Base-by-base conservation (phyloP, 495 filamentous ascomycete genomes). In the Aspergillus wentii region DNA sequence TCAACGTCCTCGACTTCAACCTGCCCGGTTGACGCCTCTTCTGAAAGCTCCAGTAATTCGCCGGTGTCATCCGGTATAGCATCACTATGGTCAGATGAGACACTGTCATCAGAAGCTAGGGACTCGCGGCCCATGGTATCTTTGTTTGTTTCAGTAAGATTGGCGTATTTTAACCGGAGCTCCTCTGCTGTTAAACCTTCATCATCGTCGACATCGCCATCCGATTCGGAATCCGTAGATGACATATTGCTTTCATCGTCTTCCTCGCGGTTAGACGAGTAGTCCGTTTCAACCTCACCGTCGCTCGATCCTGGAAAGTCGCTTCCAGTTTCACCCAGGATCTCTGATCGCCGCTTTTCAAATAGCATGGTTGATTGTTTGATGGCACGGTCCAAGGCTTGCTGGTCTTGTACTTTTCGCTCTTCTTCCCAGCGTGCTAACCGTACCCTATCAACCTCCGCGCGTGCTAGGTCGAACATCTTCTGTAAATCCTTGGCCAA, bases 381-480 rank as follows among this genome's bases (percentile, higher is more conserved):
- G 32, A 95, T 81, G 15, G 86, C 86, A 52, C 87, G 78, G 45
- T 94, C 86, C 40, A 95, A 65, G 6, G 85, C 83, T 48, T 86
- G 79, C 51, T 89, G 87, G 38, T 88, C 84, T 44, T 82, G 71
- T 15, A 76, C 78, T 53, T 91, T 85, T 54, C 92, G 82, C 55
- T 92, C 82, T 33, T 83, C 85, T 53, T 94, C 85, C 87, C 86
- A 94, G 27, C 79, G 78, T 30, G 78, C 74, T 21, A 90, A 46
- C 3, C 87, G 79, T 23, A 69, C 66, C 33, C 79, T 74, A 49
- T 94, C 86, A 27, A 94, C 78, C 43, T 94, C 83, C 1, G 69
- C 71, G 41, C 65, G 80, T 29, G 90, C 76, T 47, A 88, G 75
- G n/a, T 86, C 82, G 75, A 89, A 96, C 35, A 81, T 85, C 29